Conservation (phyloP, 768 basidiomycete species). For the Rhodosporidiobolus sp. region DNA sequence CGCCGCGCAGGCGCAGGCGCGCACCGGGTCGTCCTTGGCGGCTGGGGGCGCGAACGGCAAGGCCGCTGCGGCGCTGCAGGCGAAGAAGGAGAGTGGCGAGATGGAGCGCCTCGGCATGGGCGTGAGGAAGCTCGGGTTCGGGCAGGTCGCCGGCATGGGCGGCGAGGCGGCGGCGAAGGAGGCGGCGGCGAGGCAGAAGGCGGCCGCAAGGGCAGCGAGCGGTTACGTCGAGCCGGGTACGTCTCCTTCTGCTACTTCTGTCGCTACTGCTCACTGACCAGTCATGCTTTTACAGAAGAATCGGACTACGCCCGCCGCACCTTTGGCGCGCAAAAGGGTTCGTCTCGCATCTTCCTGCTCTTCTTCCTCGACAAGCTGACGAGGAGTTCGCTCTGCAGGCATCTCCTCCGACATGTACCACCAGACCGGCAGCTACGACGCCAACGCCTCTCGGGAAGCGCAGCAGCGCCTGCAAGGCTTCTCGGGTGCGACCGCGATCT, state of each 20-base stretch:
- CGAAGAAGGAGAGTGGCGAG: constrained; percentile 55
- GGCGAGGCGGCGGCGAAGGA: constrained; percentile 49
- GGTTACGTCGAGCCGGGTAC: constrained; percentile 48
- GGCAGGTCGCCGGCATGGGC: constrained; percentile 53
- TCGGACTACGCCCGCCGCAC: constrained; percentile 78
- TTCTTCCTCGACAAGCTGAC: not conserved
- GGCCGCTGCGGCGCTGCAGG: constrained; percentile 40
- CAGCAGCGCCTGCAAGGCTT: constrained; percentile 76
- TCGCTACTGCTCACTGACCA: not conserved
- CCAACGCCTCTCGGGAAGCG: constrained; percentile 66
- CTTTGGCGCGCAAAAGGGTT: constrained; percentile 79
- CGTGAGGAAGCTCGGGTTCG: constrained; percentile 78
- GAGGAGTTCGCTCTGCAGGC: constrained; percentile 49
- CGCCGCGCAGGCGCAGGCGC: constrained; percentile 20
- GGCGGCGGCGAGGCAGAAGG: constrained; percentile 61
- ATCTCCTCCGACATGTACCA: constrained; percentile 99
- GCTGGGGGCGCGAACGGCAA: not conserved
- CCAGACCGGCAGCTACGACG: constrained; percentile 81
- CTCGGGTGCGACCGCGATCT: constrained; percentile 83
- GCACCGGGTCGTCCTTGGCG: constrained; percentile 44
- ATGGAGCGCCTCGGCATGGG: constrained; percentile 64
- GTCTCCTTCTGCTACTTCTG: not conserved
- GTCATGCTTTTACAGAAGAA: constrained; percentile 2
- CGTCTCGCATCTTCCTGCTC: constrained; percentile 10
- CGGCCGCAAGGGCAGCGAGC: constrained; percentile 53